Conservation (phyloP, 345 rosid species). For the Hirschfeldia incana region DNA sequence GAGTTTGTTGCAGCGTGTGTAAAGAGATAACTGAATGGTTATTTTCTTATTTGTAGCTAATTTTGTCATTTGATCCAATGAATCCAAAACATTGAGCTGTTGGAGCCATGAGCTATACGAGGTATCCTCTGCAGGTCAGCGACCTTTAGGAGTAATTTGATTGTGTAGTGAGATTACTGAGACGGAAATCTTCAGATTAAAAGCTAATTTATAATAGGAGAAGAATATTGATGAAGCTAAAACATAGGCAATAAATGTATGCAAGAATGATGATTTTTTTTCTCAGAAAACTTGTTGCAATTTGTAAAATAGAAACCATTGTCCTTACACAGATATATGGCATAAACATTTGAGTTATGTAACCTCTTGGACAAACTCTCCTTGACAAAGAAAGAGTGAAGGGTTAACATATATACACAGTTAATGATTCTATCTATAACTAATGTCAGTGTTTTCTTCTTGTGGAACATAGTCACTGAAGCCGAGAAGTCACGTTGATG, state of each 20-base stretch:
- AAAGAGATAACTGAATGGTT: neutral
- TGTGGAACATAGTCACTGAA: constrained; percentile 1
- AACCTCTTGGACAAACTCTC: neutral
- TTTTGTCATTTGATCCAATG: neutral
- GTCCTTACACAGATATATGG: neutral
- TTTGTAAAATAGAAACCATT: neutral
- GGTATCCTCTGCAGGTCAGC: neutral
- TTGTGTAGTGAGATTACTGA: neutral
- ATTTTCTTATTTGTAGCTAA: neutral
- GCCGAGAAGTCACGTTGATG: constrained; percentile 36
- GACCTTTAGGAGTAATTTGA: neutral
- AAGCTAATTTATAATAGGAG: neutral
- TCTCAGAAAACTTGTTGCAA: neutral
- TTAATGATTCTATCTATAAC: neutral
- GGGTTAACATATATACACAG: neutral
- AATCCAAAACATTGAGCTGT: too few species aligned
- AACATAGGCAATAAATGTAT: neutral
- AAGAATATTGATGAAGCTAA: neutral
- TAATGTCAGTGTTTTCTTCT: constrained; percentile 29
- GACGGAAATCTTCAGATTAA: neutral
- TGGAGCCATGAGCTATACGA: too few species aligned
- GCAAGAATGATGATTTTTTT: neutral
- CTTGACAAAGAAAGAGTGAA: neutral
- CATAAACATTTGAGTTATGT: neutral
- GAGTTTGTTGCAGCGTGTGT: neutral